Evolutionary conservation across 345 rosid genomes (phyloP).

Genomic region (Eucalyptus marginata): DNA sequence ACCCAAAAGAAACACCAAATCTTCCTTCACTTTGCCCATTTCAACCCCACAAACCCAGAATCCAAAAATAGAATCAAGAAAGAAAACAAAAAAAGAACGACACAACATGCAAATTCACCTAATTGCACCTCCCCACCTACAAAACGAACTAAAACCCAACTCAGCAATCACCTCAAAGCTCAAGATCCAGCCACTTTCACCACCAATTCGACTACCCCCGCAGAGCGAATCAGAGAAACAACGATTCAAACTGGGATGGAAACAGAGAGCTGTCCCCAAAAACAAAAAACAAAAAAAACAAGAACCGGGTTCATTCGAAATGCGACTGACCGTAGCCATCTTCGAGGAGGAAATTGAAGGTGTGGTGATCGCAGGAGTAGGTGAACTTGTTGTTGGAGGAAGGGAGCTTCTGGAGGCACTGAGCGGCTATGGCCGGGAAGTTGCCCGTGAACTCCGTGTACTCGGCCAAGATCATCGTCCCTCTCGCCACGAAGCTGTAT

Average conservation of each 20-base stretch:
- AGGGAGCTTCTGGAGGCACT: conserved; percentile 84
- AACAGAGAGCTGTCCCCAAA: background rate
- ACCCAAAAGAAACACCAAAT: background rate
- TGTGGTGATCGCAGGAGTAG: conserved; percentile 95
- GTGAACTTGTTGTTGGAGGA: conserved; percentile 92
- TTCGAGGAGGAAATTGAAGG: conserved; percentile 91
- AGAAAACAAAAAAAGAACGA: background rate
- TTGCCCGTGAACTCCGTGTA: conserved; percentile 96
- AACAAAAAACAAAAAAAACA: too few species aligned
- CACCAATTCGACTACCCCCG: background rate
- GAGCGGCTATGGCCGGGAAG: conserved; percentile 94
- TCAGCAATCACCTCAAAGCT: background rate
- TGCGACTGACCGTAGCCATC: conserved; percentile 66
- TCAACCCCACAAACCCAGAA: background rate
- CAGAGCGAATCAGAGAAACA: background rate
- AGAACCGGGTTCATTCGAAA: background rate
- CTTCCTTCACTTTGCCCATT: background rate
- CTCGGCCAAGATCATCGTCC: conserved; percentile 86
- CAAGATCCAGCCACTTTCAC: background rate
- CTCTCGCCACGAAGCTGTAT: conserved; percentile 95
- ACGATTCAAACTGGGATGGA: background rate
- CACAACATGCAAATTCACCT: background rate
- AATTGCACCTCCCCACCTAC: background rate
- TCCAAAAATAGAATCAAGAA: background rate
- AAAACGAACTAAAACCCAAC: background rate